Evolutionary conservation across 305 asterid species (phyloP), one percentile per base, ranked within the genome.

Genomic region (Rubia occidens): DNA sequence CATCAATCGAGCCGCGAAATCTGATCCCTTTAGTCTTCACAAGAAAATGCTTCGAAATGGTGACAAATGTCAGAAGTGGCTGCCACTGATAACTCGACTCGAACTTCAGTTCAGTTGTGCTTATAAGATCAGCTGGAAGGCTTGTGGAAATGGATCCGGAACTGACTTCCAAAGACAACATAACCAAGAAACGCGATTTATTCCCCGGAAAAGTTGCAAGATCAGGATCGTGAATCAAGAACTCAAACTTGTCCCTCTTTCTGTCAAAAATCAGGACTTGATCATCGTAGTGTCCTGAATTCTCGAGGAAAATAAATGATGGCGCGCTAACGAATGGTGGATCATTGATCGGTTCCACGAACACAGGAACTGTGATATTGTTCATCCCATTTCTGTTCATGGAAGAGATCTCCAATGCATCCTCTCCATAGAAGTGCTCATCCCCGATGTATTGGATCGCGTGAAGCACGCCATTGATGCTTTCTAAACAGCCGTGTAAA

Each of bases 21-120:
- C 95, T 84, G 73, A 94, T 87, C 60, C 96, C 96, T 81, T 90
- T 90, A 35, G 95, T 96, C 60, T 81, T 89, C 66, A 94, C 95
- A 26, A 66, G 64, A 75, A 90, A 86, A 80, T 88, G 96, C 78
- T 82, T 83, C 4, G 96, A 89, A 60, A 94, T 90, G 71, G 95
- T 78, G 59, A 94, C 98, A 84, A 87, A 90, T 74, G 97, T 87
- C 60, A 76, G 86, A 45, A 94, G 82, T 63, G 98, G 95, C 67
- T 89, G 98, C 98, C 96, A 94, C 24, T 80, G 95, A 63, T 86
- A 77, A 73, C 88, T 86, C 5, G 74, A 77, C 80, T 72, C 84
- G 80, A 82, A 26, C 81, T 94, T 94, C 68, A 94, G 71, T 79
- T 94, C 99, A 11, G 96, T 90, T 14, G 89, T 82, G 37, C 83